Evolutionary conservation across 495 filamentous ascomycete genomes (phyloP), one percentile per base, ranked within the genome.

Genomic region (Penicillium antarcticum): DNA sequence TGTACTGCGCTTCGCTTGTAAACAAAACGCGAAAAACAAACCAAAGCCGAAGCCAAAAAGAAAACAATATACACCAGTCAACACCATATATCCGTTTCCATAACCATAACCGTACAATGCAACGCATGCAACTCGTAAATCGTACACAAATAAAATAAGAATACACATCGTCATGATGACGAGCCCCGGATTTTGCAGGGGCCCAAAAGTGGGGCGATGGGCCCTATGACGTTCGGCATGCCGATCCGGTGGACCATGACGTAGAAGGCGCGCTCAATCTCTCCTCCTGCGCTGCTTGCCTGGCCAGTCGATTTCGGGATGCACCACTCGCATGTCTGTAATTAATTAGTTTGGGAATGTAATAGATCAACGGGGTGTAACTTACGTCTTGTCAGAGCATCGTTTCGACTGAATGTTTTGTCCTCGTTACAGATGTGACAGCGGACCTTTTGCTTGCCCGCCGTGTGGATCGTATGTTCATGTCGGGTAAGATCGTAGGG

Each of bases 381-480:
- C 47, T 49, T 49, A 49, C 47, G 92, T 49, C 92, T 78, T 12
- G 92, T 97, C 35, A 96, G 79, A 2, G 84, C 94, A 75, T 97
- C 94, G 55, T 91, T 92, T 56, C 94, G 82, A 51, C 87, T 92
- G 63, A 97, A 97, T 0, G 89, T 92, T 78, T 97, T 97, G 62
- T 97, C 92, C 55, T 97, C 94, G n/a, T 89, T 91, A 71, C 92
- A 97, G 41, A 95, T 71, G 46, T 91, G 84, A 68, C 92, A 98
- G 18, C 90, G 85, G n/a, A 96, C 91, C 72, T 98, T 97, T 62
- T 89, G 84, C 81, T 96, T 96, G 58, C 85, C 81, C 4, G 86
- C 87, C 58, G 96, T 96, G 77, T 98, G 94, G 58, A 97, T 97
- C 10, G 94, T 97, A 58, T 96, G 92, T 69, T 98, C 94, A 66